Conservation (phyloP, 441 rosid species). For the Brassica hybrid region DNA sequence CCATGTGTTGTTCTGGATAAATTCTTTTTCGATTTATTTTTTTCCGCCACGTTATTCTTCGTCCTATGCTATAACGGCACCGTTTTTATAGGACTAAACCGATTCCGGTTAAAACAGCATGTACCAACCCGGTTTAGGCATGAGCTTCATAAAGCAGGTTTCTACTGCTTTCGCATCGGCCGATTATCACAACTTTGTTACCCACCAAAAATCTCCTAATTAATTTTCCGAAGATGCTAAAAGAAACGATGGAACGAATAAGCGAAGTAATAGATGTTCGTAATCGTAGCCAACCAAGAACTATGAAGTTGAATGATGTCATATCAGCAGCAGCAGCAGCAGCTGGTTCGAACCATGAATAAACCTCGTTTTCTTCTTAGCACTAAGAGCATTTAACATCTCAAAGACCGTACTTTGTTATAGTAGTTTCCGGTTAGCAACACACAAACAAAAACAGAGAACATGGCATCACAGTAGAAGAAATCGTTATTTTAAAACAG, state of each 20-base stretch:
- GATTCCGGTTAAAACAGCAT: neutral
- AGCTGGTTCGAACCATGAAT: neutral
- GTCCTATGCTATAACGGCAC: neutral
- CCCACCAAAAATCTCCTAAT: neutral
- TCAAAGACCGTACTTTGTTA: neutral
- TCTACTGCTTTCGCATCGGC: neutral
- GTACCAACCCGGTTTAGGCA: neutral
- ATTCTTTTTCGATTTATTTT: neutral
- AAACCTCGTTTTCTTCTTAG: neutral
- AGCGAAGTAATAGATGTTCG: neutral
- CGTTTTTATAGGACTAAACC: neutral
- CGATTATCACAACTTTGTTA: neutral
- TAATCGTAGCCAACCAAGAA: neutral
- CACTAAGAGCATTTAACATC: neutral
- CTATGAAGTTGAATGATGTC: neutral
- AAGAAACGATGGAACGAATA: neutral
- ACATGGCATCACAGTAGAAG: too few relatives aligned
- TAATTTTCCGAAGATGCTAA: neutral
- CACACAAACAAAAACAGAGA: too few relatives aligned
- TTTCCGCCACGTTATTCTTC: neutral
- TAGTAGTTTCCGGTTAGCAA: neutral
- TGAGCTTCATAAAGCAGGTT: neutral
- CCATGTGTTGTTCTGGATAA: constrained; percentile 15
- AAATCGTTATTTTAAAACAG: neutral
- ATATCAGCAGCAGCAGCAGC: neutral